Evolutionary conservation across 2,329 filamentous ascomycete genomes (phyloP).

Genomic region (Penicillium sp.): DNA sequence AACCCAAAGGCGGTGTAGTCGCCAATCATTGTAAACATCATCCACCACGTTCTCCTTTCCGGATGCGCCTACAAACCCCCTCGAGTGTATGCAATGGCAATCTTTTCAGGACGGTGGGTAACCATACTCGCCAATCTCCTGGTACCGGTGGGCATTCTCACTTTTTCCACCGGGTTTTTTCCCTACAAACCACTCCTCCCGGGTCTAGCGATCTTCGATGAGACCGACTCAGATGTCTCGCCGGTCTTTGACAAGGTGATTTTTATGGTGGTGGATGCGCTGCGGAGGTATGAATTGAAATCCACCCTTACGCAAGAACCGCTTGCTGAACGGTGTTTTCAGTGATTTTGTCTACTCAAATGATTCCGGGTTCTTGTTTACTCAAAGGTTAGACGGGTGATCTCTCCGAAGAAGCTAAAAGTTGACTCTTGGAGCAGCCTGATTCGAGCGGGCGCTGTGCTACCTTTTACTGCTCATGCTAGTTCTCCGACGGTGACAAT

Average conservation of each 20-base stretch:
- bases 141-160: constrained; percentile 69
- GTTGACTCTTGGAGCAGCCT: constrained; percentile 55
- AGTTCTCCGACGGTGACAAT: constrained; percentile 98
- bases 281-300: constrained; percentile 66
- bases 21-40: constrained; percentile 1
- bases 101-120: constrained; percentile 29
- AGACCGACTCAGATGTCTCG: constrained; percentile 54
- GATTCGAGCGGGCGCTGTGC: constrained; percentile 76
- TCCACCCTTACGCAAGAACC: background rate
- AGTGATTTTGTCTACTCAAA: constrained; percentile 92
- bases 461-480: constrained; percentile 94
- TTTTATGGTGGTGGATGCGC: constrained; percentile 96
- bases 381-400: constrained; percentile 66
- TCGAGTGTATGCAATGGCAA: constrained; percentile 9
- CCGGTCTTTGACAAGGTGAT: constrained; percentile 80
- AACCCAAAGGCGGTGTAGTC: constrained; percentile 18
- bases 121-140: constrained; percentile 72
- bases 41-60: constrained; percentile 1
- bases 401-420: background rate
- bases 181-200: constrained; percentile 94
- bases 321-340: constrained; percentile 11
- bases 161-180: constrained; percentile 92
- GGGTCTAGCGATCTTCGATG: constrained; percentile 67
- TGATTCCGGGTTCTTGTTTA: constrained; percentile 79
- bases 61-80: background rate